Conservation (phyloP, 225 moss, liverwort and hornwort genomes). For the Marchantia paleacea region DNA sequence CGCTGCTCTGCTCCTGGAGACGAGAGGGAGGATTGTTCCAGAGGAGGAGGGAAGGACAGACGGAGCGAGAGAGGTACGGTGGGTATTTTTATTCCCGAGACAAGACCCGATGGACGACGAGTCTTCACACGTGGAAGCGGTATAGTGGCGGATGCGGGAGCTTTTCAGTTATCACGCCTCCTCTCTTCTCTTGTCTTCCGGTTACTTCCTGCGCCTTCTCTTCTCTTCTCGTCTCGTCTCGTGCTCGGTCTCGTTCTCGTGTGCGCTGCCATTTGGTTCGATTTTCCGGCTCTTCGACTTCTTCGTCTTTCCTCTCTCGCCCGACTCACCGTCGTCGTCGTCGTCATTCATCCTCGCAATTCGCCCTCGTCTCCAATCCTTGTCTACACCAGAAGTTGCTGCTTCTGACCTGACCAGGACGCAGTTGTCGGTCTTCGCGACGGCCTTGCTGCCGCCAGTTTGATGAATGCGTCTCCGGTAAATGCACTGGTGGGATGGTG, state of each 20-base stretch:
- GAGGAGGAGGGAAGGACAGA: not conserved
- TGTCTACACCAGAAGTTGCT: not conserved
- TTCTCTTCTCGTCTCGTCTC: not conserved
- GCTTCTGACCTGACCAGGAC: not conserved
- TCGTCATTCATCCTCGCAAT: conserved; percentile 17
- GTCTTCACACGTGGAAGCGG: conserved; percentile 15
- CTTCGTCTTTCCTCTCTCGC: not conserved
- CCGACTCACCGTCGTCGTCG: conserved; percentile 17
- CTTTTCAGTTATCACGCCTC: conserved; percentile 34
- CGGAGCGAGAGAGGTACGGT: not conserved
- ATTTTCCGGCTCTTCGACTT: not conserved
- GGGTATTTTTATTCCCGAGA: not conserved
- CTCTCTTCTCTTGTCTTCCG: not conserved
- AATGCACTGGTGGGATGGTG: not conserved
- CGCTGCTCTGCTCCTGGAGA: not conserved
- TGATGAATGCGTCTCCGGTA: not conserved
- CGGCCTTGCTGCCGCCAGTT: not conserved
- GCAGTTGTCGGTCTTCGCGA: not conserved
- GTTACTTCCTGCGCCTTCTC: not conserved
- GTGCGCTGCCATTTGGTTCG: not conserved
- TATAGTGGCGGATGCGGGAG: not conserved
- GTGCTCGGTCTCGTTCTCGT: not conserved
- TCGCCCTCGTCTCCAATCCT: conserved; percentile 8
- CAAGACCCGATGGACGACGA: not conserved
- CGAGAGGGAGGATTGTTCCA: too few species aligned